A percentile compares a stretch with the other conserved stretches of the same genome.
phyloP scores from a whole-genome alignment of 2,329 filamentous ascomycete species.

The Celoporthe dispersa region DNA sequence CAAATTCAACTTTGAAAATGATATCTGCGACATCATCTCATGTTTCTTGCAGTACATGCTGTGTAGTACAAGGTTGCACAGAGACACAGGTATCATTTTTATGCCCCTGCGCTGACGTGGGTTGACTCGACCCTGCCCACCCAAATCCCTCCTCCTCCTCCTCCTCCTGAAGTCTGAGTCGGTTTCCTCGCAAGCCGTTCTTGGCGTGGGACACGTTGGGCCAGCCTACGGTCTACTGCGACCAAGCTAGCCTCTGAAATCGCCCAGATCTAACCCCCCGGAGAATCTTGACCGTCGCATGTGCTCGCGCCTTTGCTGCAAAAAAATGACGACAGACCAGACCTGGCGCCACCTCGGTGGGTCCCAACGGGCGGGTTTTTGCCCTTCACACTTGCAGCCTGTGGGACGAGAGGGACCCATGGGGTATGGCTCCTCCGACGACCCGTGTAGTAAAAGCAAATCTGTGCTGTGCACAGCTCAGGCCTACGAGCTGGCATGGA shows the following conservation, averaged over 20 bases:
- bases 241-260: no score
- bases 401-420: neutral
- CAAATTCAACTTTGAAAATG: neutral
- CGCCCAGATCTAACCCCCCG: neutral
- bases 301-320: neutral
- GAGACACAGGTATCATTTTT: neutral
- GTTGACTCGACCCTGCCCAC: neutral
- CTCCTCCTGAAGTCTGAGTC: neutral
- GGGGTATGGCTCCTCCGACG: neutral
- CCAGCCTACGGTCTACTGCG: neutral
- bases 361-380: neutral
- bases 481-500: no score
- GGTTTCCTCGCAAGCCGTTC: neutral
- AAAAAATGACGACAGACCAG: conserved; percentile 4
- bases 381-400: neutral
- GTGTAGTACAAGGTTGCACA: neutral
- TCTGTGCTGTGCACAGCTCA: neutral
- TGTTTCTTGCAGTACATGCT: neutral
- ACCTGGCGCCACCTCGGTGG: neutral
- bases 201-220: neutral
- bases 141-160: neutral
- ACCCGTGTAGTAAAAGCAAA: neutral
- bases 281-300: neutral
- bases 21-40: neutral
- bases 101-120: neutral